Evolutionary conservation across 225 moss, liverwort and hornwort genomes (phyloP), one percentile per base, ranked within the genome.

Genomic region (Physcomitrium patens): DNA sequence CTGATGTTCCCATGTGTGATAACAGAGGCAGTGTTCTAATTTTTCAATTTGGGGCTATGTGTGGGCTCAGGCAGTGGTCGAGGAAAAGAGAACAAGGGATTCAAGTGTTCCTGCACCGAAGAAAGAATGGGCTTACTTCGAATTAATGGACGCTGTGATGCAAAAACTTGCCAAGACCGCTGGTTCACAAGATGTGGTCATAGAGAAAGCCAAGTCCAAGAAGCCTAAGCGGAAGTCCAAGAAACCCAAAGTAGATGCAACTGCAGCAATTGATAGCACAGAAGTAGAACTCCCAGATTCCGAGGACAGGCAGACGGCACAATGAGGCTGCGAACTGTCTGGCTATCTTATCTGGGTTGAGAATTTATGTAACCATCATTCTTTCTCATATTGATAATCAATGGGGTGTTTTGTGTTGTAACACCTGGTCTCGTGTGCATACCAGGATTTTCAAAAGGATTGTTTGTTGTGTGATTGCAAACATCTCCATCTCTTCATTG

Each of bases 111-210:
- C 60, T 44, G 78, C 69, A 3, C 64, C 76, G 0, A 87, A 89
- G 72, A 93, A 89, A 74, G 87, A 88, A 55, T 93, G 93, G 93
- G 55, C 17, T 10, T 89, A 84, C 68, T 93, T 86, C 42, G 85
- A 89, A 20, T 76, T 85, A 10, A 85, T 95, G 90, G 89, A 89
- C 60, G 82, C 45, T 8, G 76, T 26, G 15, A 16, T 88, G 37
- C 71, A 72, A 13, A 85, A 78, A 12, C 88, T 63, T 42, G 41
- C 62, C 16, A 46, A 16, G 1, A 1, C 19, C 57, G 37, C 62
- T 11, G 46, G 51, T 48, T 20, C 37, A 12, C 52, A 68, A 52
- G 79, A 73, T 64, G 77, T 1, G n/a, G 31, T 37, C 31, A 37
- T 37, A 37, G 31, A 37, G 31, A 37, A 37, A 37, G 31, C 31